A percentile compares a stretch with the other conserved stretches of the same genome.
phyloP scores from a whole-genome alignment of 257 asterid species.

The Solanum bulbocastanum region DNA sequence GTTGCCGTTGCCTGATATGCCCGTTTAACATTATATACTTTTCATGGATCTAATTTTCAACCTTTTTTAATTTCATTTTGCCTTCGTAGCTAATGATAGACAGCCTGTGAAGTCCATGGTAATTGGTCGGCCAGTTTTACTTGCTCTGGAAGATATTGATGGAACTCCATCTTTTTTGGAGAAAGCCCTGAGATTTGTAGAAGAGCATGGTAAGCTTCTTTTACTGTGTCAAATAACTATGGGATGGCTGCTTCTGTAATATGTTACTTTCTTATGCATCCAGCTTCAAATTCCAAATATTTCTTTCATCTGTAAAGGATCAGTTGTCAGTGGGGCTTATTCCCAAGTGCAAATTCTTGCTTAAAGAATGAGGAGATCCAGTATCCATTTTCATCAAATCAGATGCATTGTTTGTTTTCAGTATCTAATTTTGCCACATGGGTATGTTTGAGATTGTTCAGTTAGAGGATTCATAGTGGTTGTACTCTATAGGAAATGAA shows the following conservation, averaged over 20 bases:
- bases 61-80: not conserved
- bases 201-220: slow-evolving; percentile 65
- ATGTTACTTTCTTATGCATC: not conserved
- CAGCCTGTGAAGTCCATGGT: slow-evolving; percentile 65
- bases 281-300: not conserved
- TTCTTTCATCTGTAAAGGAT: not conserved
- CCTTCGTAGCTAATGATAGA: slow-evolving; percentile 58
- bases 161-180: slow-evolving; percentile 97
- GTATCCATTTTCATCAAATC: not conserved
- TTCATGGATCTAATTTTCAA: not conserved
- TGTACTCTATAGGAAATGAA: not conserved
- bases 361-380: not conserved
- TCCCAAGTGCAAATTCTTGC: not conserved
- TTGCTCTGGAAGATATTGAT: slow-evolving; percentile 94
- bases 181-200: slow-evolving; percentile 89
- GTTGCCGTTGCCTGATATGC: not conserved
- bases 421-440: not conserved
- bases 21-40: not conserved
- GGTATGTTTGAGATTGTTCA: not conserved
- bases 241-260: not conserved
- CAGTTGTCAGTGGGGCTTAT: not conserved
- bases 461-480: not conserved
- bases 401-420: not conserved
- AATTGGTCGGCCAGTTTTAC: slow-evolving; percentile 87
- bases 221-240: not conserved